Percentiles rank a stretch among this genome's conserved stretches.
Conservation (phyloP, 2,329 filamentous ascomycete genomes). For the Pseudonectria buxi region DNA sequence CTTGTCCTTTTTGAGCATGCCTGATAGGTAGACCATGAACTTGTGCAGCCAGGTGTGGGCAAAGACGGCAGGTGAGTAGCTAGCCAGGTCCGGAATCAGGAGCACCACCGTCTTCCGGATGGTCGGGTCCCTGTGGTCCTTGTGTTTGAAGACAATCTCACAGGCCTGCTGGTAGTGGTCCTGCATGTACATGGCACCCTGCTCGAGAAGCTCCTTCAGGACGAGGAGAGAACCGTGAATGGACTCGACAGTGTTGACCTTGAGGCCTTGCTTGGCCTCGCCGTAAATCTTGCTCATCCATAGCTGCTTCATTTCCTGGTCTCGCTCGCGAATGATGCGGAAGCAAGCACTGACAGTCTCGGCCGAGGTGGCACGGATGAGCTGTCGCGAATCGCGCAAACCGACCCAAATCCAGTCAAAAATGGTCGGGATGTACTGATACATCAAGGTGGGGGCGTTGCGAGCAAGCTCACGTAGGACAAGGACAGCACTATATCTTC, state of each 20-base stretch:
- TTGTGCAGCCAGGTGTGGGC: slow-evolving; percentile 81
- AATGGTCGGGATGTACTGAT: slow-evolving; percentile 89
- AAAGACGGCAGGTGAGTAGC: slow-evolving; percentile 88
- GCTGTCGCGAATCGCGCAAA: slow-evolving; percentile 77
- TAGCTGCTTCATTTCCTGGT: slow-evolving; percentile 75
- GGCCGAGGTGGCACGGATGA: slow-evolving; percentile 86
- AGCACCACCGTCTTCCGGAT: slow-evolving; percentile 86
- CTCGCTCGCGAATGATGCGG: slow-evolving; percentile 88
- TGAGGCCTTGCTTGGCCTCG: slow-evolving; percentile 74
- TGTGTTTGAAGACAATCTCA: slow-evolving; percentile 85
- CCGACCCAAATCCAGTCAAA: slow-evolving; percentile 97
- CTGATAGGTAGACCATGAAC: slow-evolving; percentile 94
- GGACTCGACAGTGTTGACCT: slow-evolving; percentile 73
- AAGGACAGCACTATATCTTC: slow-evolving; percentile 87
- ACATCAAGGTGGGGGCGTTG: slow-evolving; percentile 92
- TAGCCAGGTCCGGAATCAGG: slow-evolving; percentile 86
- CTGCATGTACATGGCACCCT: slow-evolving; percentile 99
- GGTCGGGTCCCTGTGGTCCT: slow-evolving; percentile 82
- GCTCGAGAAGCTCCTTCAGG: slow-evolving; percentile 84
- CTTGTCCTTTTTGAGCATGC: slow-evolving; percentile 90
- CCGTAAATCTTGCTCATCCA: slow-evolving; percentile 91
- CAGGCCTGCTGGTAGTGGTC: slow-evolving; percentile 87
- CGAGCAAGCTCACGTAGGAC: slow-evolving; percentile 84
- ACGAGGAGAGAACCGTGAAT: slow-evolving; percentile 93
- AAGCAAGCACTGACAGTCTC: slow-evolving; percentile 94